Base-by-base conservation (phyloP, 345 rosid genomes). In the Cardiospermum halicacabum region DNA sequence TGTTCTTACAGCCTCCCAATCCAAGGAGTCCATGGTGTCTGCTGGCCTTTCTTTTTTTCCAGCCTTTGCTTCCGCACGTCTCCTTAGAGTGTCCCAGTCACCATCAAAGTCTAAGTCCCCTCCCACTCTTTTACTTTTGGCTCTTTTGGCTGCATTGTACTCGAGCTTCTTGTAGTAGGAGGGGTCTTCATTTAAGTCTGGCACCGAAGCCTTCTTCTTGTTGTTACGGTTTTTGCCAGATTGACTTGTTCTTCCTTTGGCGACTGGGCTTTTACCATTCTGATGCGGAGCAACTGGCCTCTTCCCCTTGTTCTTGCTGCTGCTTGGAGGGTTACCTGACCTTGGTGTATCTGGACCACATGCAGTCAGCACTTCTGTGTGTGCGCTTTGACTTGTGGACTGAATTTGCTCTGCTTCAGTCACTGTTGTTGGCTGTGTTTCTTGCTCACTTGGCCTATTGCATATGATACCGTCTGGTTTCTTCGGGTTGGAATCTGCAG, bases 81-180 rank as follows among this genome's bases (percentile, higher is more conserved):
- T 89, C 75, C 97, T 82, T 63, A 95, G 75, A 71, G 79, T 77
- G 59, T 95, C 99, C 97, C 97, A 95, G 63, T 95, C 90, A 65
- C 78, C 66, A 56, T 64, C 67, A 19, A 77, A 73, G 53, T 78
- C 77, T 47, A 75, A 80, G 68, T 78, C 86, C 63, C 77, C 80
- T 7, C 82, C 77, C 5, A 74, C 73, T 62, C 80, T 78, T 62
- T 75, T 84, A 53, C 81, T 76, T 72, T 81, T 80, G 39, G 85
- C 60, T 45, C 81, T 79, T 47, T 71, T 62, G 19, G 69, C 71
- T 42, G 75, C 70, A 24, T 69, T 65, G 58, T 55, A 69, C 49
- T 56, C 73, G 22, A 69, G 73, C 56, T 77, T 78, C 61, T 74
- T 82, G 53, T 51, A 11, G 32, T 62, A 60, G 45, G 77, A 74